Conservation (phyloP, 345 rosid species). For the Erodium maritimum region DNA sequence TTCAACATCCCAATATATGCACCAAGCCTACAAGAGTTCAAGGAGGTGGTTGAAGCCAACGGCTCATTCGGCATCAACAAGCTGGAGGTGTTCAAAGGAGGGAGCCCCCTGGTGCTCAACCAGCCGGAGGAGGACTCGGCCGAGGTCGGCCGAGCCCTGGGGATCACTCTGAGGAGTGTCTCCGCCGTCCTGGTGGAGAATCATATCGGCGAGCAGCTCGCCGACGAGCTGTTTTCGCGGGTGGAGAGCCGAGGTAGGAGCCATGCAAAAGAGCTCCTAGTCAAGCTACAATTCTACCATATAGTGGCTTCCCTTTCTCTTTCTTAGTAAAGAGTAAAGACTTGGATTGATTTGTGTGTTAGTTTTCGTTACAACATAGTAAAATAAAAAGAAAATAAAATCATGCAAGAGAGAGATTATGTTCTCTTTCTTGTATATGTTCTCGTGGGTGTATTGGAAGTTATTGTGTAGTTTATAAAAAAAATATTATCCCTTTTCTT, state of each 20-base stretch:
- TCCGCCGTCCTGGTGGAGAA: conserved; percentile 88
- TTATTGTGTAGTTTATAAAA: background rate
- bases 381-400: background rate
- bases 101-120: conserved; percentile 80
- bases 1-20: conserved; percentile 96
- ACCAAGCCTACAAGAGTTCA: conserved; percentile 75
- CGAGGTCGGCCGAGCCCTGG: conserved; percentile 69
- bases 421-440: conserved; percentile 7
- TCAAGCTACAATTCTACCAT: conserved; percentile 68
- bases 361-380: conserved; percentile 1
- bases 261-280: conserved; percentile 71
- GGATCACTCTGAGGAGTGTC: conserved; percentile 67
- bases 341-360: background rate
- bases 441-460: background rate
- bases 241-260: conserved; percentile 46
- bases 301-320: conserved; percentile 77
- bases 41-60: conserved; percentile 65
- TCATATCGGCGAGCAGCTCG: conserved; percentile 69
- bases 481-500: too few relatives aligned
- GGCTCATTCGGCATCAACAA: conserved; percentile 61
- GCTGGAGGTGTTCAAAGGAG: conserved; percentile 83
- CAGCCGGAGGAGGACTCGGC: conserved; percentile 55
- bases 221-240: conserved; percentile 55
- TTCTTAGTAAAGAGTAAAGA: conserved; percentile 7
- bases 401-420: conserved; percentile 3